Evolutionary conservation across 2,329 filamentous ascomycete species (phyloP).

Genomic region (Coniochaeta sp.): DNA sequence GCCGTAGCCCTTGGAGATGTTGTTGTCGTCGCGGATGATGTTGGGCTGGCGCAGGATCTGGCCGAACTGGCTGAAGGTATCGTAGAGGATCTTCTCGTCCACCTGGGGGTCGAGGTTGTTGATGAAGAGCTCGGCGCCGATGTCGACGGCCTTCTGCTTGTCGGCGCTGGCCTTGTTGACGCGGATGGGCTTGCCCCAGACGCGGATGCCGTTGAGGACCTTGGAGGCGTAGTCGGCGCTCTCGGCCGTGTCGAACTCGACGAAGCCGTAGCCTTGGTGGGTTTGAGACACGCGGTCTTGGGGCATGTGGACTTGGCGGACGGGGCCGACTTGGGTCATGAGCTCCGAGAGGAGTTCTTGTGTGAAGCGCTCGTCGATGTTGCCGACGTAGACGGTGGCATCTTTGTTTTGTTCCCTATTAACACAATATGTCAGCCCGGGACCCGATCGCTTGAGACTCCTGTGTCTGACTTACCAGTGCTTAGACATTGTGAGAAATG

Average conservation of each 20-base stretch:
- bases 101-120: conserved; percentile 93
- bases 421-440: background rate
- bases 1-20: conserved; percentile 88
- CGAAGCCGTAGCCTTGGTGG: conserved; percentile 97
- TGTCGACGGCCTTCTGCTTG: conserved; percentile 87
- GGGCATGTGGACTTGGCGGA: conserved; percentile 95
- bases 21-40: conserved; percentile 82
- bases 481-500: conserved; percentile 16
- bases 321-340: conserved; percentile 95
- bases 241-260: conserved; percentile 92
- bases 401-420: conserved; percentile 93
- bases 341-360: conserved; percentile 92
- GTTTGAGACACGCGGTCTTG: conserved; percentile 96
- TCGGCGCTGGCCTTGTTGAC: conserved; percentile 92
- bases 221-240: conserved; percentile 95
- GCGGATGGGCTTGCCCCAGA: conserved; percentile 90
- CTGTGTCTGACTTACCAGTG: conserved; percentile 15
- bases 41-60: conserved; percentile 78
- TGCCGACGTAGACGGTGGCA: conserved; percentile 95
- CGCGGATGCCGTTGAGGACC: conserved; percentile 90
- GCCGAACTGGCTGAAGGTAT: conserved; percentile 88
- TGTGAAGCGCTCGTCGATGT: conserved; percentile 92
- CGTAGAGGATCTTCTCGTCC: conserved; percentile 91
- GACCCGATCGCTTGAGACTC: background rate
- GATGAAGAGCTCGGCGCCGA: conserved; percentile 94